These are phyloP conservation scores for Phytophthora hibernalis DNA, from an alignment of 352 stramenopile genomes.

Conservation along the genomic window DNA sequence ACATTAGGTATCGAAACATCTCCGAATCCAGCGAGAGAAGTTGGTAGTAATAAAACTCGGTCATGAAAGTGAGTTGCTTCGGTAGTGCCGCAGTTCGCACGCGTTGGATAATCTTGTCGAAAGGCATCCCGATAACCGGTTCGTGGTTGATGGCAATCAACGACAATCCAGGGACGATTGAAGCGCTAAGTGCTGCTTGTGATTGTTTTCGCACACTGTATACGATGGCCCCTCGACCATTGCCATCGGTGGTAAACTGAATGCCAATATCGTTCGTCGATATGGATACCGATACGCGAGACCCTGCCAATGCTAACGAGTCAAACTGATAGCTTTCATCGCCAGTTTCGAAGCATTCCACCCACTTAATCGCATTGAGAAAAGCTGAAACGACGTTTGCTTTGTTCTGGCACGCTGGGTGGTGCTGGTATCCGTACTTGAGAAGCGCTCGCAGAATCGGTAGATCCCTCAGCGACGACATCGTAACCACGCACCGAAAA, in stretches of 20 bases:
- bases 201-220: slow-evolving; percentile 81
- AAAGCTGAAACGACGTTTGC: slow-evolving; percentile 63
- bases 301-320: slow-evolving; percentile 54
- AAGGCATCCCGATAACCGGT: slow-evolving; percentile 80
- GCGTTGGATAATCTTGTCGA: slow-evolving; percentile 74
- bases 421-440: slow-evolving; percentile 66
- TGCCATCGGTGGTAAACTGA: slow-evolving; percentile 82
- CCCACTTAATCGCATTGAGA: slow-evolving; percentile 81
- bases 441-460: slow-evolving; percentile 58
- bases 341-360: slow-evolving; percentile 62
- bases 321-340: slow-evolving; percentile 51
- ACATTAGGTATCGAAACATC: slow-evolving; percentile 85
- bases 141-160: slow-evolving; percentile 88
- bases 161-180: slow-evolving; percentile 74
- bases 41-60: slow-evolving; percentile 89
- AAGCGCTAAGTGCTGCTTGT: slow-evolving; percentile 76
- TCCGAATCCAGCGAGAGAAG: slow-evolving; percentile 75
- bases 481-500: slow-evolving; percentile 75
- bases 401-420: slow-evolving; percentile 81
- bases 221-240: slow-evolving; percentile 79
- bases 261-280: slow-evolving; percentile 87
- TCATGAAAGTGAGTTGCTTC: slow-evolving; percentile 86
- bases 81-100: slow-evolving; percentile 70
- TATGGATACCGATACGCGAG: slow-evolving; percentile 77
- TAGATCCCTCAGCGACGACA: slow-evolving; percentile 69